A percentile compares a stretch with the other conserved stretches of the same genome.
Evolutionary conservation across 768 basidiomycete genomes (phyloP).

Genomic region (Lentinula aciculospora): DNA sequence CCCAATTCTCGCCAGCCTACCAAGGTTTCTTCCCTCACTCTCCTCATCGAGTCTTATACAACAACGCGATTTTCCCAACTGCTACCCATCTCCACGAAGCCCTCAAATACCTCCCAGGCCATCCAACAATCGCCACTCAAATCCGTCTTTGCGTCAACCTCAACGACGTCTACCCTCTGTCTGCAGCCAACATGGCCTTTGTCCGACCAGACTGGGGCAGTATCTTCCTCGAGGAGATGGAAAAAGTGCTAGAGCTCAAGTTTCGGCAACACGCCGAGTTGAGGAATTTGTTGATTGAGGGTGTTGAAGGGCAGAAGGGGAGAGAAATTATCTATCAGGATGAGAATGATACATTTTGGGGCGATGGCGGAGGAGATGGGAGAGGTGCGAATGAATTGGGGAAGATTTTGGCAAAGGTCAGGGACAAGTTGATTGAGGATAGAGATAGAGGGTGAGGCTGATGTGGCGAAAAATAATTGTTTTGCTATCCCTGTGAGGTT

Average conservation of each 20-base stretch:
- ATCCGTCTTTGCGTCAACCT: conserved; percentile 40
- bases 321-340: conserved; percentile 50
- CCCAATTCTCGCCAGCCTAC: conserved; percentile 29
- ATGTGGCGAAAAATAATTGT: not conserved
- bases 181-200: conserved; percentile 21
- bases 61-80: conserved; percentile 53
- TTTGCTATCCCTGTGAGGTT: too few species aligned
- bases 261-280: conserved; percentile 66
- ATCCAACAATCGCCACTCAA: conserved; percentile 46
- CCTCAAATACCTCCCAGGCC: conserved; percentile 51
- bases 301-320: conserved; percentile 39
- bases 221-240: conserved; percentile 56
- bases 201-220: conserved; percentile 51
- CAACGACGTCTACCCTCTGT: conserved; percentile 30
- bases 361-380: conserved; percentile 37
- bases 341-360: conserved; percentile 60
- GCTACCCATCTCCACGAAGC: conserved; percentile 77
- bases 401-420: conserved; percentile 47
- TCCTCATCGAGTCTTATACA: conserved; percentile 52
- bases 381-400: conserved; percentile 61
- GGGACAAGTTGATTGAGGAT: conserved; percentile 35
- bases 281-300: conserved; percentile 40
- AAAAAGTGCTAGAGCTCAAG: conserved; percentile 61
- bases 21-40: conserved; percentile 63
- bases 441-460: not conserved